phyloP scores from a whole-genome alignment of 1,139 yeast species.

The Scheffersomyces lignicola region DNA sequence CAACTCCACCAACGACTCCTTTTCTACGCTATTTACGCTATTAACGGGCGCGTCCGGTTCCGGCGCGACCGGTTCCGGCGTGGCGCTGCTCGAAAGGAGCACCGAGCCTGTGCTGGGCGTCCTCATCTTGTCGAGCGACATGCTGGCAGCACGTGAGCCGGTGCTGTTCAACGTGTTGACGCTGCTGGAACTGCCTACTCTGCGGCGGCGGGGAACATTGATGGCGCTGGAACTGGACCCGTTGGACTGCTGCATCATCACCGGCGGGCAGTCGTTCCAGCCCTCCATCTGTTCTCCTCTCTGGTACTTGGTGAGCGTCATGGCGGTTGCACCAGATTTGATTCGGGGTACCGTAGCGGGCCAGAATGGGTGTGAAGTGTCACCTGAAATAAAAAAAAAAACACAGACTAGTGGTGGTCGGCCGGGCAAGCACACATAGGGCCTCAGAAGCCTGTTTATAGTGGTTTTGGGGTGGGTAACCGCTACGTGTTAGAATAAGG shows the following conservation, averaged over 20 bases:
- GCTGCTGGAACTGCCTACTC: slow-evolving; percentile 9
- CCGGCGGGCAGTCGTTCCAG: slow-evolving; percentile 48
- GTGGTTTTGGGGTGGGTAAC: too few species aligned
- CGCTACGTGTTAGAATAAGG: too few species aligned
- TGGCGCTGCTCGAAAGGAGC: slow-evolving; percentile 5
- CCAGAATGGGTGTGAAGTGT: too few species aligned
- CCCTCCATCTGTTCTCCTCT: slow-evolving; percentile 44
- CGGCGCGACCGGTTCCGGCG: slow-evolving; percentile 3
- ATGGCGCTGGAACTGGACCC: slow-evolving; percentile 8
- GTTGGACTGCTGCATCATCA: slow-evolving; percentile 12
- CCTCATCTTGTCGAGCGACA: slow-evolving; percentile 4
- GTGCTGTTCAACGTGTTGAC: slow-evolving; percentile 4
- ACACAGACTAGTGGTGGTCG: too few species aligned
- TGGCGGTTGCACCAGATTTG: too few species aligned
- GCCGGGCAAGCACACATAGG: too few species aligned
- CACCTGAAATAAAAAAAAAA: too few species aligned
- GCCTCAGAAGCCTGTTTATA: too few species aligned
- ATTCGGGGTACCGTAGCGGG: too few species aligned
- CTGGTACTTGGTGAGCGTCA: slow-evolving; percentile 40
- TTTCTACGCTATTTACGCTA: slow-evolving; percentile 5
- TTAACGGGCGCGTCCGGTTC: slow-evolving; percentile 7
- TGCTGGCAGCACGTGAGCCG: slow-evolving; percentile 3
- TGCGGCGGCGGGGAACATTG: slow-evolving; percentile 7
- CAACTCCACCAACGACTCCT: slow-evolving; percentile 5
- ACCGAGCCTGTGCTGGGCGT: not conserved